These are phyloP conservation scores for Aspergillus sclerotiicarbonarius DNA, from an alignment of 495 filamentous ascomycete genomes.

Conservation along the genomic window DNA sequence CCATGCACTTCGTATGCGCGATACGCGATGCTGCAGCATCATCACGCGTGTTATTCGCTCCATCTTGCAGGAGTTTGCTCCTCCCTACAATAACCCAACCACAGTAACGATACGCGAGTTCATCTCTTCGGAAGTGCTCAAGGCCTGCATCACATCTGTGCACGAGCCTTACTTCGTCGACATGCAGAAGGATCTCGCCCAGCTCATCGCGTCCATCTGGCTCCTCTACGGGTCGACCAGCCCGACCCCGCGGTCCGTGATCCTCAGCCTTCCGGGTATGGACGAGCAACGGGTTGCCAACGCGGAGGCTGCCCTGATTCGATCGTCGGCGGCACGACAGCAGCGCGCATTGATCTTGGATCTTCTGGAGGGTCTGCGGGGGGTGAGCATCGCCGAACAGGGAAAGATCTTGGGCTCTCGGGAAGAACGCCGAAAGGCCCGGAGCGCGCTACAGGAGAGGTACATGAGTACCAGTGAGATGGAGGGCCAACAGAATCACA, in stretches of 20 bases:
- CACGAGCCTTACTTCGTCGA: conserved; percentile 97
- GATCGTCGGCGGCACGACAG: conserved; percentile 65
- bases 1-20: conserved; percentile 85
- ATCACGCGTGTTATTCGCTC: conserved; percentile 81
- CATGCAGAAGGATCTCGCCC: conserved; percentile 87
- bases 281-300: conserved; percentile 40
- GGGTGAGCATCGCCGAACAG: conserved; percentile 88
- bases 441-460: conserved; percentile 53
- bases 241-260: conserved; percentile 47
- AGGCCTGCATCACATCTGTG: conserved; percentile 79
- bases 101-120: conserved; percentile 81
- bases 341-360: conserved; percentile 85
- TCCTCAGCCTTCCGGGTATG: conserved; percentile 60
- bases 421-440: conserved; percentile 50
- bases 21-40: conserved; percentile 82
- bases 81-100: conserved; percentile 48
- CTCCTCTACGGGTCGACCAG: conserved; percentile 67
- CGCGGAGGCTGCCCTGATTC: conserved; percentile 53
- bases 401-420: conserved; percentile 66
- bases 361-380: conserved; percentile 78
- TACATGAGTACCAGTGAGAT: conserved; percentile 51
- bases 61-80: conserved; percentile 75
- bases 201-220: conserved; percentile 82
- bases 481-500: conserved; percentile 44
- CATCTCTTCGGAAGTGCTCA: conserved; percentile 78